Evolutionary conservation across 441 rosid species (phyloP).

Genomic region (Pelargonium myrrhifolium): DNA sequence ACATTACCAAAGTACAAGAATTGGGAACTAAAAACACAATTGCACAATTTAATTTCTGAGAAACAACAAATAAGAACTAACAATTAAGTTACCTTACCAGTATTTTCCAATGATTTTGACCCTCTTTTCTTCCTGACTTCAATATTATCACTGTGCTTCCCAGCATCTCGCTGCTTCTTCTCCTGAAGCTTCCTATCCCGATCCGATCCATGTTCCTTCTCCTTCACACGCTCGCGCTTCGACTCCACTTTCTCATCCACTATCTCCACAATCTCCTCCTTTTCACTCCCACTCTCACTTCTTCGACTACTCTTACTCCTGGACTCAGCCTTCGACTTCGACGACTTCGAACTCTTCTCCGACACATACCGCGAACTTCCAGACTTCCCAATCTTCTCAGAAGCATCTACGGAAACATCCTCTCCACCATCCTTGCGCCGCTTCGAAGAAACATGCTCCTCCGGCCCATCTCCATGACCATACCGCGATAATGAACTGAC

Average conservation of each 20-base stretch:
- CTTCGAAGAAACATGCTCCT: not conserved
- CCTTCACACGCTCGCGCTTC: not conserved
- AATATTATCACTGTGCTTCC: not conserved
- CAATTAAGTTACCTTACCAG: slow-evolving; percentile 8
- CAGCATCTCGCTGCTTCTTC: slow-evolving; percentile 4
- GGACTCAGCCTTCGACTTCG: slow-evolving; percentile 3
- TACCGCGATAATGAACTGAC: not conserved
- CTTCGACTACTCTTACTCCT: slow-evolving; percentile 9
- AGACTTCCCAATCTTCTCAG: not conserved
- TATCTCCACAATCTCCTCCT: slow-evolving; percentile 7
- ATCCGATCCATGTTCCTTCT: slow-evolving; percentile 1
- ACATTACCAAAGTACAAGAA: not conserved
- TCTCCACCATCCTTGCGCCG: slow-evolving; percentile 2
- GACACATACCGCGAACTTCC: slow-evolving; percentile 7
- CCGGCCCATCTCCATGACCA: not conserved
- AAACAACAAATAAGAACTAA: not conserved
- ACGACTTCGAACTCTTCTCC: slow-evolving; percentile 9
- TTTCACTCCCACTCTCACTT: slow-evolving; percentile 1
- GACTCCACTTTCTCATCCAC: not conserved
- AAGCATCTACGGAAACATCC: not conserved
- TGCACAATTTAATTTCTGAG: not conserved
- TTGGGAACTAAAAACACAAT: not conserved
- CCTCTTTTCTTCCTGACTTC: not conserved
- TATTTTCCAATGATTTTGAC: not conserved
- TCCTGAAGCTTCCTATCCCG: not conserved